Evolutionary conservation across 805 yeast species (phyloP).

Genomic region (Starmerella kuoi): DNA sequence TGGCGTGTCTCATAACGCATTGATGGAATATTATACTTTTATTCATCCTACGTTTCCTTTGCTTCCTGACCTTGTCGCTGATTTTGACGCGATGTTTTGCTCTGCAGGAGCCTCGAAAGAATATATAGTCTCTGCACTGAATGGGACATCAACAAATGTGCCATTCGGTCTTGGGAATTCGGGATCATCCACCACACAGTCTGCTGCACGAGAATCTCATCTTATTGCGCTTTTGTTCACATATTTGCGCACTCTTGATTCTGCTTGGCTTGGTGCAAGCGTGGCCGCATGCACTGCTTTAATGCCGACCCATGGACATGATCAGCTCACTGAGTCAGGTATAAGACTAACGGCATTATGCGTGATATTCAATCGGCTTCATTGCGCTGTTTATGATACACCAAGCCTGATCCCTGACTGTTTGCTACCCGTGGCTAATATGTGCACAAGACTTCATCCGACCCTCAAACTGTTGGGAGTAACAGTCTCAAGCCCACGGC

Average conservation of each 20-base stretch:
- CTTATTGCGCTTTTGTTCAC: constrained; percentile 29
- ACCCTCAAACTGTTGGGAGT: constrained; percentile 6
- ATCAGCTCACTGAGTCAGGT: background rate
- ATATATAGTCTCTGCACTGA: constrained; percentile 24
- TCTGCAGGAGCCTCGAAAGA: constrained; percentile 21
- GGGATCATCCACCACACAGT: constrained; percentile 11
- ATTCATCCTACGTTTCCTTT: constrained; percentile 32
- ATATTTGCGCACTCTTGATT: constrained; percentile 27
- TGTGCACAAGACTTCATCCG: constrained; percentile 6
- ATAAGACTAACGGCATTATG: constrained; percentile 19
- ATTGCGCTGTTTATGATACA: constrained; percentile 8
- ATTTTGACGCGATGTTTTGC: constrained; percentile 25
- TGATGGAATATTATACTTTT: constrained; percentile 30
- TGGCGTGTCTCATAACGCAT: constrained; percentile 15
- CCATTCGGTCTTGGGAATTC: constrained; percentile 9
- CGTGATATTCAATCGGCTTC: constrained; percentile 16
- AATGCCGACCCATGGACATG: background rate
- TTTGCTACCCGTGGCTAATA: constrained; percentile 5
- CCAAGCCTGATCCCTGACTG: constrained; percentile 13
- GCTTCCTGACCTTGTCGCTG: constrained; percentile 28
- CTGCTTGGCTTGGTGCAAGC: constrained; percentile 30
- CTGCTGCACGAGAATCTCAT: constrained; percentile 23
- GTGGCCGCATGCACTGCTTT: constrained; percentile 23
- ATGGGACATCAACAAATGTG: constrained; percentile 14
- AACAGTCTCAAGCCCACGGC: no score